Percentiles rank a stretch among this genome's conserved stretches.
Conservation (phyloP, 228 moss, liverwort and hornwort genomes). For the Sphagnum magellanicum region DNA sequence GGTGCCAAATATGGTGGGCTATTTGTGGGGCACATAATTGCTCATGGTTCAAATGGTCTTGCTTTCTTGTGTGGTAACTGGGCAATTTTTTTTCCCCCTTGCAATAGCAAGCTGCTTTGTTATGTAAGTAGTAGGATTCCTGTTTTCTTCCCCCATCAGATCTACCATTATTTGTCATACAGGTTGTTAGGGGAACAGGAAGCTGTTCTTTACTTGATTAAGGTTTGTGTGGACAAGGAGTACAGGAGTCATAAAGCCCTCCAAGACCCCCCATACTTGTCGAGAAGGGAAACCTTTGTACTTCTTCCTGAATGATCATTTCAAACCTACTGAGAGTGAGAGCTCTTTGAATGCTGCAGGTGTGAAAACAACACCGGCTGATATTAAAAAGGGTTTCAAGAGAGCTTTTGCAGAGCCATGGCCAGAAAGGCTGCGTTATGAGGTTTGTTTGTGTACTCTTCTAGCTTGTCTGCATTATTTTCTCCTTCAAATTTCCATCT, state of each 20-base stretch:
- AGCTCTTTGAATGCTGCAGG: slow-evolving; percentile 24
- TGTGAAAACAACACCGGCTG: slow-evolving; percentile 53
- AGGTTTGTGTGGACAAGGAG: no score
- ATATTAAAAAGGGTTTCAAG: slow-evolving; percentile 85
- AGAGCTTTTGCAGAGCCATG: slow-evolving; percentile 85
- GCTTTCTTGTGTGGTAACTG: no score
- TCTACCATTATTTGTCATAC: no score
- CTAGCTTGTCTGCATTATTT: background rate
- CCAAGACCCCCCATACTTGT: no score
- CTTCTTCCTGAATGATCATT: background rate
- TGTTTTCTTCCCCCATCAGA: no score
- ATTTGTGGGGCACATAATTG: background rate
- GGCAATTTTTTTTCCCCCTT: no score
- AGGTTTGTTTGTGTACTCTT: slow-evolving; percentile 30
- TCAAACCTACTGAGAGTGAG: background rate
- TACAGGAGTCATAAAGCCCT: background rate
- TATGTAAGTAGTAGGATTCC: no score
- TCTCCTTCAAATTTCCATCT: background rate
- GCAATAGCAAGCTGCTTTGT: no score
- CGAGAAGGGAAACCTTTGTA: background rate
- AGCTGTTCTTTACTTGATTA: no score
- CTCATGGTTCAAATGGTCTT: no score
- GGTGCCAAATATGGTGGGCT: slow-evolving; percentile 79
- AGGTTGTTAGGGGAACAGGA: no score
- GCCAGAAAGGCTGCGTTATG: slow-evolving; percentile 91